Evolutionary conservation across 345 rosid species (phyloP).

Genomic region (Gossypium turneri): DNA sequence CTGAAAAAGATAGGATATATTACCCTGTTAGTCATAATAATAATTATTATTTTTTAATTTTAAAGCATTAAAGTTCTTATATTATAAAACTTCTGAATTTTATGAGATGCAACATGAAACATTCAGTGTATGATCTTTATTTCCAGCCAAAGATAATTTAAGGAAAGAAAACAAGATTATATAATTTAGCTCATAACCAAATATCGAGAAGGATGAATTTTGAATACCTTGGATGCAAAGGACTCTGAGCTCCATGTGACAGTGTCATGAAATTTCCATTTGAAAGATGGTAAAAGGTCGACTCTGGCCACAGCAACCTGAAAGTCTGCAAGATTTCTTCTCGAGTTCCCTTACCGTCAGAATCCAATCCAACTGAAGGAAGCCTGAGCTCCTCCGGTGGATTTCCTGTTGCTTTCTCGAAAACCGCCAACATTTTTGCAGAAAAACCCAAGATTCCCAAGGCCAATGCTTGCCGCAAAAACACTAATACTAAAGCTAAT

Average conservation of each 20-base stretch:
- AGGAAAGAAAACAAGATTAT: background rate
- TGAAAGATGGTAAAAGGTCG: slow-evolving; percentile 18
- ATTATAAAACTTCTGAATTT: background rate
- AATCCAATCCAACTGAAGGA: slow-evolving; percentile 19
- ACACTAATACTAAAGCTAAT: background rate
- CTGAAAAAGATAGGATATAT: background rate
- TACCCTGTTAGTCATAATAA: background rate
- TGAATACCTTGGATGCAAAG: slow-evolving; percentile 26
- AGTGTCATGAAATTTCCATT: slow-evolving; percentile 35
- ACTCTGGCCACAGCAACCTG: slow-evolving; percentile 15
- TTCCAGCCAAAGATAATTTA: background rate
- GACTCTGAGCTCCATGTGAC: slow-evolving; percentile 22
- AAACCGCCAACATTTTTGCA: slow-evolving; percentile 31
- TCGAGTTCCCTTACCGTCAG: slow-evolving; percentile 11
- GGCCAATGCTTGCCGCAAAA: slow-evolving; percentile 6
- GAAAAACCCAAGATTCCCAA: background rate
- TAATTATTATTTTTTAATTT: too few species aligned
- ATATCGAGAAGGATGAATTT: background rate
- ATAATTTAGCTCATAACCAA: background rate
- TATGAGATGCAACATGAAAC: background rate
- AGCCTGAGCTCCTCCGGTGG: slow-evolving; percentile 31
- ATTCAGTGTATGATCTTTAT: background rate
- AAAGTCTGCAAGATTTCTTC: slow-evolving; percentile 21
- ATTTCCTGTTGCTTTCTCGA: slow-evolving; percentile 29
- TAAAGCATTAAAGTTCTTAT: background rate